Base-by-base conservation (phyloP, 352 stramenopile genomes). In the Globisporangium radiosum region DNA sequence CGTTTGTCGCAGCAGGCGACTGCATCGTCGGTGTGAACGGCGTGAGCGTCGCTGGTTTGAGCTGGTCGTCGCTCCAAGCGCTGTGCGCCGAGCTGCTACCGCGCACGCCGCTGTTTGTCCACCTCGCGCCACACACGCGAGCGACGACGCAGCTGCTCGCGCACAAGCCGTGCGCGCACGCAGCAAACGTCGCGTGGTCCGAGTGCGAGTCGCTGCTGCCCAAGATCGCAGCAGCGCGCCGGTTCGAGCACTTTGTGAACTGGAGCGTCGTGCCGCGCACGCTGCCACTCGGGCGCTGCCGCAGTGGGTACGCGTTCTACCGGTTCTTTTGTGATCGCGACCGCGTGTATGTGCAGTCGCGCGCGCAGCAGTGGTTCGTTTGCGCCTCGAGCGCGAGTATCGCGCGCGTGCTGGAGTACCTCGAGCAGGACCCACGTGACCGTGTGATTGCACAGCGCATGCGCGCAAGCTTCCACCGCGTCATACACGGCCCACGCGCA, bases 21-120 rank as follows among this genome's bases (percentile, higher is more conserved):
- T 47, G 58, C 38, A 65, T 92, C 49, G 75, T 90, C 42, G 80
- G 83, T 7, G 55, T 88, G n/a, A 92, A 92, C 45, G 77, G 80
- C 0, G 68, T 59, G 36, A 65, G 72, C 17, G 70, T 82, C 15
- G 50, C 61, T 36, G 75, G 76, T 15, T 56, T 87, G 36, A 76
- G 54, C 37, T 87, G 76, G 76, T 15, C 48, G 17, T 76, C 75
- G 0, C 55, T 87, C 11, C 72, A 76, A 25, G 63, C 64, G 19
- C 7, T 86, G 13, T 81, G 70, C 40, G 59, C 54, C 2, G 69
- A 80, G 25, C 57, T 82, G 33, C 58, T 55, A 25, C 52, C 63
- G 13, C 54, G 68, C 4, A 63, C 60, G n/a, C 62, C 69, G 33
- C 57, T 88, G 13, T 78, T 78, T 48, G 52, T 90, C 6, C 78